Base-by-base conservation (phyloP, 768 basidiomycete genomes). In the Boletus rubroflammeus region DNA sequence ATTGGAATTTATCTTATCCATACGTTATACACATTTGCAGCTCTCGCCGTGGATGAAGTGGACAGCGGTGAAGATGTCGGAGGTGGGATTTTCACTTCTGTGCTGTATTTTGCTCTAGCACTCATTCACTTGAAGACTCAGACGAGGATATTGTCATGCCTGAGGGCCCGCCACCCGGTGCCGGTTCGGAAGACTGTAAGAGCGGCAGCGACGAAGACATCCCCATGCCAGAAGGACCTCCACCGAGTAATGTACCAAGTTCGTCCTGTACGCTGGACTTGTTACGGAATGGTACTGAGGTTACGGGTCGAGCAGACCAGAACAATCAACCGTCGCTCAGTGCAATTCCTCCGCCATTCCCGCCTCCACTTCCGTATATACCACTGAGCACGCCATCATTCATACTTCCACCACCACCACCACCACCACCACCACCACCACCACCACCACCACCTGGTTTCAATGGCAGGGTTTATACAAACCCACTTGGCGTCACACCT, bases 221-320 rank as follows among this genome's bases (percentile, higher is more conserved):
- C 39, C 82, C 81, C 13, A 88, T 96, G 86, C 94, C 94, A 13
- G 87, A 86, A 49, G 93, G 86, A 2, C 89, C 86, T 36, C 88
- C 88, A 40, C 81, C 83, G 3, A 72, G 72, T 29, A 32, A 13
- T 40, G 13, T 55, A 26, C 40, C 52, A 55, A 26, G 65, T 72
- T 46, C 45, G 64, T 65, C 23, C 51, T 35, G 5, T 23, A 34
- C n/a, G 0, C n/a, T 40, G 7, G 15, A 26, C 26, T 2, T 31
- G 23, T 47, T 40, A 21, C 4, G 4, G 11, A 39, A 32, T 41
- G 10, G 10, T 29, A 15, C 54, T 56, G 39, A 62, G 5, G 14
- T 35, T 43, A 21, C 26, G 39, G 40, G 26, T 45, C 10, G 11
- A 49, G 36, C 47, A 65, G 60, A 53, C 29, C 29, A 35, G 46